A percentile compares a stretch with the other conserved stretches of the same genome.
These are phyloP conservation scores for Mariannaea elegans DNA, from an alignment of 2,329 filamentous ascomycete species.

Conservation along the genomic window DNA sequence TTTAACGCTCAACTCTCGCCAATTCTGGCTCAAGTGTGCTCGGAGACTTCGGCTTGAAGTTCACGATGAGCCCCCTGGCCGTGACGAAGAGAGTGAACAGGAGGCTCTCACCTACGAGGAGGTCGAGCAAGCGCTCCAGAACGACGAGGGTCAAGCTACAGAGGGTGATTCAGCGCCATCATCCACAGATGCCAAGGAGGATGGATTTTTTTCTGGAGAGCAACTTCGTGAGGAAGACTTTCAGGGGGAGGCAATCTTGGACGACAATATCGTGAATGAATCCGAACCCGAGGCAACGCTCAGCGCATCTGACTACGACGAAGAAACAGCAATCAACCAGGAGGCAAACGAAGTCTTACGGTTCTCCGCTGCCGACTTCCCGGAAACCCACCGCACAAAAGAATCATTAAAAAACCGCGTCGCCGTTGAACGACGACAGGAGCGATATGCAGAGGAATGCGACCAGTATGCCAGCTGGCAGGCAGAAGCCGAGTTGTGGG, in stretches of 20 bases:
- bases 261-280: constrained; percentile 24
- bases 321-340: constrained; percentile 41
- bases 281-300: constrained; percentile 28
- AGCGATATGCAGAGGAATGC: constrained; percentile 53
- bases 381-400: constrained; percentile 47
- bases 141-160: constrained; percentile 20
- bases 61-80: constrained; percentile 46
- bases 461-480: constrained; percentile 52
- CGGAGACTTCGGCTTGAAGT: constrained; percentile 61
- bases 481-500: constrained; percentile 58
- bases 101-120: constrained; percentile 30
- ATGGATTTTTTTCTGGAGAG: not conserved
- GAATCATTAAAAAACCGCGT: constrained; percentile 51
- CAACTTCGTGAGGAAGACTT: not conserved
- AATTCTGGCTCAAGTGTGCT: constrained; percentile 59
- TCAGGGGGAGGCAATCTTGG: not conserved
- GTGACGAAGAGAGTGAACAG: constrained; percentile 34
- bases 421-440: constrained; percentile 51
- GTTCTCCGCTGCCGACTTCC: constrained; percentile 52
- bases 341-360: constrained; percentile 55
- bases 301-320: constrained; percentile 32
- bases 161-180: constrained; percentile 2
- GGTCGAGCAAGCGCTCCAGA: constrained; percentile 24
- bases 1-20: constrained; percentile 46
- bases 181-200: not conserved